Evolutionary conservation across 1,139 yeast species (phyloP).

Genomic region (Suhomyces anneliseae): DNA sequence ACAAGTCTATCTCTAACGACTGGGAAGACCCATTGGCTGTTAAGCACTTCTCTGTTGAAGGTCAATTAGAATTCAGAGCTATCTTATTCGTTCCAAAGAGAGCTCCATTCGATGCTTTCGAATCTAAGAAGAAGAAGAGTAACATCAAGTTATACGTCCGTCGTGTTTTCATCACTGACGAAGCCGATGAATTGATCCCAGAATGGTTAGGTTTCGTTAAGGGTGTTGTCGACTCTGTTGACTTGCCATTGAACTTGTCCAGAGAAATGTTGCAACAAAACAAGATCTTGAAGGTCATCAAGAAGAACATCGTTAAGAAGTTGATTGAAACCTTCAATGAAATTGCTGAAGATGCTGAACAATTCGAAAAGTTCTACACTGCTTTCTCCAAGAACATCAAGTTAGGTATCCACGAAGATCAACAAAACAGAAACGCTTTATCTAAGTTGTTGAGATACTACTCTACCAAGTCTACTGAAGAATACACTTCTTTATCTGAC

Average conservation of each 20-base stretch:
- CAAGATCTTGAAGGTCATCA: constrained; percentile 98
- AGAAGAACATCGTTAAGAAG: constrained; percentile 99
- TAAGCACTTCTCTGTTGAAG: constrained; percentile 99
- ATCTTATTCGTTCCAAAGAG: constrained; percentile 97
- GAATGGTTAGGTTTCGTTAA: constrained; percentile 97
- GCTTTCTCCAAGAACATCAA: constrained; percentile 98
- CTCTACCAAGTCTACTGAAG: constrained; percentile 95
- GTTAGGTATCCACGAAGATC: constrained; percentile 98
- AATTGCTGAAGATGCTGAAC: constrained; percentile 98
- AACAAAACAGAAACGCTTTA: constrained; percentile 94
- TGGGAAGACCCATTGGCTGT: constrained; percentile 99
- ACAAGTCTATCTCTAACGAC: constrained; percentile 98
- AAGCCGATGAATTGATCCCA: constrained; percentile 98
- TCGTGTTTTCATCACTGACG: constrained; percentile 99
- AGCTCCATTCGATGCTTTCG: constrained; percentile 98
- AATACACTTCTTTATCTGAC: constrained; percentile 90
- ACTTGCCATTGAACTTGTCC: constrained; percentile 98
- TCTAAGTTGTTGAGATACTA: constrained; percentile 96
- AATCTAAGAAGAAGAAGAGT: constrained; percentile 97
- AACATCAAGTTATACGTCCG: constrained; percentile 99
- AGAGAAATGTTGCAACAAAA: constrained; percentile 99
- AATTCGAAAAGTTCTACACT: constrained; percentile 96
- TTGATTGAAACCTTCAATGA: constrained; percentile 98
- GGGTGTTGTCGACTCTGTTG: constrained; percentile 99
- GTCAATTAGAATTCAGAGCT: constrained; percentile 99